Percentiles rank a stretch among this genome's conserved stretches.
Conservation (phyloP, 2,329 filamentous ascomycete species). For the Leptodontidium sp. region DNA sequence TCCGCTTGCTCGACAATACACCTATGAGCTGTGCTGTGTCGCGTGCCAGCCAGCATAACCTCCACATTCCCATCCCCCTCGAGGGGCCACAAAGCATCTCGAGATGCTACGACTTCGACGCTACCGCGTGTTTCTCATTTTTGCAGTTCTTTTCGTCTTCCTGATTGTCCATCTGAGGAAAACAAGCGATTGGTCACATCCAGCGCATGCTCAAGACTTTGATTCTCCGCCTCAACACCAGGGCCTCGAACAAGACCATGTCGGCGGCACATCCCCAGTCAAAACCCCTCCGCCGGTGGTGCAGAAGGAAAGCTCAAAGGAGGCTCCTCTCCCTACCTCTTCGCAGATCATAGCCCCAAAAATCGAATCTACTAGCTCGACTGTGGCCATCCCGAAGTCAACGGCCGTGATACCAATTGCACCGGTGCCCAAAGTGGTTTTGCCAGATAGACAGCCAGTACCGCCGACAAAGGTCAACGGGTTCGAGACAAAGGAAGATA, state of each 20-base stretch:
- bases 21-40: conserved; percentile 27
- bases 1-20: conserved; percentile 18
- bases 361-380: conserved; percentile 15
- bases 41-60: conserved; percentile 27
- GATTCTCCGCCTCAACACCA: conserved; percentile 22
- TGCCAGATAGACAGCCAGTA: conserved; percentile 40
- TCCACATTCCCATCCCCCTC: conserved; percentile 3
- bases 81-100: conserved; percentile 27
- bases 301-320: conserved; percentile 12
- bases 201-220: conserved; percentile 22
- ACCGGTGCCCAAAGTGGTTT: conserved; percentile 37
- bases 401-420: conserved; percentile 11
- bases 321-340: neutral
- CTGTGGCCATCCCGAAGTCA: conserved; percentile 5
- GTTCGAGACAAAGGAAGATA: conserved; percentile 33
- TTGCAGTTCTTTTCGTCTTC: conserved; percentile 35
- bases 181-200: conserved; percentile 31
- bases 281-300: conserved; percentile 10
- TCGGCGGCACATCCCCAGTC: conserved; percentile 4
- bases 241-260: conserved; percentile 17
- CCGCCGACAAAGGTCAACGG: conserved; percentile 31
- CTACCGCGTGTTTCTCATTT: conserved; percentile 62
- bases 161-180: conserved; percentile 36
- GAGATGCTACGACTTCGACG: conserved; percentile 66
- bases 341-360: neutral